Evolutionary conservation across 2,329 filamentous ascomycete genomes (phyloP).

Genomic region (Diaporthe nobilis): DNA sequence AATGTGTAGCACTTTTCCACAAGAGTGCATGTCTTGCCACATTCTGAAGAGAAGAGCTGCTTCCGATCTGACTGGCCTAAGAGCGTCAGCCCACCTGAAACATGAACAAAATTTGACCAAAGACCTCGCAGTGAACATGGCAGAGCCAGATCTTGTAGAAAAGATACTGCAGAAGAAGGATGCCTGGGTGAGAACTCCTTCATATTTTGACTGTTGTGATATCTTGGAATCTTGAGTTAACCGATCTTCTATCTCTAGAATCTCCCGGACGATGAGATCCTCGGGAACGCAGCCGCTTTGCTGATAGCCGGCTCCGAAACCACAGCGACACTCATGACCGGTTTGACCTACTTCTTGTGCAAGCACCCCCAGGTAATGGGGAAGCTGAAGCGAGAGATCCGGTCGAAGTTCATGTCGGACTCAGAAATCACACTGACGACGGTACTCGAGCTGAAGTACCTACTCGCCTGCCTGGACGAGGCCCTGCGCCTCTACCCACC

Average conservation of each 20-base stretch:
- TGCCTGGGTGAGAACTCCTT: slow-evolving; percentile 4
- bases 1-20: neutral
- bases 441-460: slow-evolving; percentile 51
- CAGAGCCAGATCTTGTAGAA: slow-evolving; percentile 46
- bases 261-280: slow-evolving; percentile 19
- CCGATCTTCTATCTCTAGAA: neutral
- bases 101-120: neutral
- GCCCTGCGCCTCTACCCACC: slow-evolving; percentile 56
- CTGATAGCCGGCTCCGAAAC: slow-evolving; percentile 46
- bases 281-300: slow-evolving; percentile 15
- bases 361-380: slow-evolving; percentile 49
- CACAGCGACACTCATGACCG: slow-evolving; percentile 44
- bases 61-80: neutral
- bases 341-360: slow-evolving; percentile 49
- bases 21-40: neutral
- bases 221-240: neutral
- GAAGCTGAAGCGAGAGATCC: slow-evolving; percentile 55
- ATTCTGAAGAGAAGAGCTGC: neutral
- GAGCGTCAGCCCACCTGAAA: too few relatives aligned
- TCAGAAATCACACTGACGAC: slow-evolving; percentile 55
- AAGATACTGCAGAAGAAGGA: slow-evolving; percentile 45
- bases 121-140: neutral
- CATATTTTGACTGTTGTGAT: too few relatives aligned
- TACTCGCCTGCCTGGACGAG: slow-evolving; percentile 57
- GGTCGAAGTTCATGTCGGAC: slow-evolving; percentile 51